These are phyloP conservation scores for Taphrina pruni DNA, from an alignment of 1,139 yeast genomes.

Conservation along the genomic window DNA sequence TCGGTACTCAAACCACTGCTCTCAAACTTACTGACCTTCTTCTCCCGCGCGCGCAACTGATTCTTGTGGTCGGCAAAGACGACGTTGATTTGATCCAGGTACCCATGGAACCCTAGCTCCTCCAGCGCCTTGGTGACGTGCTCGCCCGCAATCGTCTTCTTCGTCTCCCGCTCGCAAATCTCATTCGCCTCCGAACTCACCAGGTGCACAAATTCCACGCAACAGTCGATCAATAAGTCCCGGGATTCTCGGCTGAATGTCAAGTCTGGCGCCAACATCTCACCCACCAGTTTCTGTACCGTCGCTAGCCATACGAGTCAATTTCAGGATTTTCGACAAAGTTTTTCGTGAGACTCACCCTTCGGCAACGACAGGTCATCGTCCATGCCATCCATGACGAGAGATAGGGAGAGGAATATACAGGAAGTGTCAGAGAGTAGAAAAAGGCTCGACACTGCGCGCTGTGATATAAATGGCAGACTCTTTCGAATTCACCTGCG, in stretches of 20 bases:
- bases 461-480: not conserved
- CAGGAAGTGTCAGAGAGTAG: too few relatives aligned
- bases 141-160: slow-evolving; percentile 95
- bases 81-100: slow-evolving; percentile 79
- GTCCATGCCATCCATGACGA: slow-evolving; percentile 37
- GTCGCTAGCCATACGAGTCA: slow-evolving; percentile 62
- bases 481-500: too few relatives aligned
- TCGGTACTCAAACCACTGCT: slow-evolving; percentile 91
- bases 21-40: slow-evolving; percentile 90
- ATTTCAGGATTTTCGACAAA: too few relatives aligned
- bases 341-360: slow-evolving; percentile 47
- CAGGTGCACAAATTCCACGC: slow-evolving; percentile 94
- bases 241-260: slow-evolving; percentile 92
- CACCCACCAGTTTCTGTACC: slow-evolving; percentile 90
- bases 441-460: not conserved
- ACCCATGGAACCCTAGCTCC: slow-evolving; percentile 85
- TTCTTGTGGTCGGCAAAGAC: slow-evolving; percentile 52
- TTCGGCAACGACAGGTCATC: slow-evolving; percentile 57
- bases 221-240: slow-evolving; percentile 93
- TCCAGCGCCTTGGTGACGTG: slow-evolving; percentile 90
- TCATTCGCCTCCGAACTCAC: slow-evolving; percentile 92
- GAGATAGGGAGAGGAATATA: too few relatives aligned
- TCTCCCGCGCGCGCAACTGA: slow-evolving; percentile 56
- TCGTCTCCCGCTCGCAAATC: slow-evolving; percentile 93
- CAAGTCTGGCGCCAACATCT: slow-evolving; percentile 82